These are phyloP conservation scores for Geotrichum reessii DNA, from an alignment of 1,139 yeast genomes.

Conservation along the genomic window DNA sequence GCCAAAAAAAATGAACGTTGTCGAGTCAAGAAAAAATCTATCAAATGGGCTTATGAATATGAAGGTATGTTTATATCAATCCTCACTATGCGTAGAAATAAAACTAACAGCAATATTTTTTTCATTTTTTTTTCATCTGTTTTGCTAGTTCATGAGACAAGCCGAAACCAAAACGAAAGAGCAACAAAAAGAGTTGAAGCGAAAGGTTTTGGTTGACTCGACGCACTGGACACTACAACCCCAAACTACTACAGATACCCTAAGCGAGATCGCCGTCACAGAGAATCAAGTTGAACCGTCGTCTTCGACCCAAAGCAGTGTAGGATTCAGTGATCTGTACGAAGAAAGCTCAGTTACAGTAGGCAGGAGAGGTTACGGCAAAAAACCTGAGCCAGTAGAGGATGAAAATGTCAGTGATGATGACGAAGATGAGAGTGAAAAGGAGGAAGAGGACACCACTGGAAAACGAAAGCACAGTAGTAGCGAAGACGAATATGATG, in stretches of 20 bases:
- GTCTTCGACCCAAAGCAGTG: constrained; percentile 13
- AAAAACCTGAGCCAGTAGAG: constrained; percentile 6
- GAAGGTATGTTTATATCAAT: constrained; percentile 6
- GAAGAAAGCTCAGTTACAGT: constrained; percentile 19
- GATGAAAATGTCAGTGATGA: background rate
- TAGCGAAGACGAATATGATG: background rate
- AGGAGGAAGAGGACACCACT: background rate
- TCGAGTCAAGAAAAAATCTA: constrained; percentile 7
- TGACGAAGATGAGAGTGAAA: background rate
- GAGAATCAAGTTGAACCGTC: constrained; percentile 8
- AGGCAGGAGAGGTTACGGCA: constrained; percentile 14
- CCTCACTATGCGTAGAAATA: background rate
- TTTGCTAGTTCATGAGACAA: constrained; percentile 43
- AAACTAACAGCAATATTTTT: background rate
- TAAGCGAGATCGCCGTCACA: background rate
- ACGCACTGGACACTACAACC: constrained; percentile 52
- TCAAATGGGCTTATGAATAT: constrained; percentile 16
- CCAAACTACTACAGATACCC: background rate
- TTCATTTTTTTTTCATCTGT: background rate
- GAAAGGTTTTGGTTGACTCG: constrained; percentile 43
- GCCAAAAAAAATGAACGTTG: constrained; percentile 12
- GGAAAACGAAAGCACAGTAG: background rate
- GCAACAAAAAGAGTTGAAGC: constrained; percentile 35
- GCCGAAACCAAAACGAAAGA: constrained; percentile 37
- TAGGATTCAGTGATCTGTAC: constrained; percentile 26